A percentile compares a stretch with the other conserved stretches of the same genome.
These are phyloP conservation scores for Metarhizium humberi DNA, from an alignment of 2,329 filamentous ascomycete genomes.

Conservation along the genomic window DNA sequence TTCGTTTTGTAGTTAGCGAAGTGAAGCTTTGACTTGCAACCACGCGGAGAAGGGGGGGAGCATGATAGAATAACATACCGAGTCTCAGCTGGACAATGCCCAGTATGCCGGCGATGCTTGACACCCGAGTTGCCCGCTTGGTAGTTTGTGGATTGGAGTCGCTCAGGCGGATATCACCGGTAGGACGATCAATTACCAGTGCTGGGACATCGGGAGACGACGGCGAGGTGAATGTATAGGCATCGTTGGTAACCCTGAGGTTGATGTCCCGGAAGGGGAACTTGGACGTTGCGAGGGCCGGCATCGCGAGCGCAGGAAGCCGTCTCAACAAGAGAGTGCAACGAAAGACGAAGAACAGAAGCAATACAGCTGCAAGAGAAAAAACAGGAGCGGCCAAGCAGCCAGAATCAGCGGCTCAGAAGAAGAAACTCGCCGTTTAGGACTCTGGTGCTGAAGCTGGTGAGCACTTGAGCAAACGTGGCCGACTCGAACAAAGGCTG, in stretches of 20 bases:
- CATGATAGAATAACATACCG: conserved; percentile 43
- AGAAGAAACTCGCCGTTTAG: neutral
- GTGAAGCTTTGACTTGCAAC: neutral
- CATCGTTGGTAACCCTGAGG: conserved; percentile 80
- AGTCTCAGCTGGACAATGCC: conserved; percentile 89
- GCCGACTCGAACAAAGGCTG: neutral
- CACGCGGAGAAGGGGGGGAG: neutral
- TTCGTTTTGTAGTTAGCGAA: conserved; percentile 4
- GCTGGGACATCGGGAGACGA: conserved; percentile 84
- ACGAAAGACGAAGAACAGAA: neutral
- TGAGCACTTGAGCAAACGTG: neutral
- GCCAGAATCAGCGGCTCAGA: neutral
- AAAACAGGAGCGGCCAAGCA: neutral
- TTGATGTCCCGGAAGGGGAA: conserved; percentile 93
- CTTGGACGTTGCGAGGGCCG: conserved; percentile 24
- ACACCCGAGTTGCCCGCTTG: conserved; percentile 65
- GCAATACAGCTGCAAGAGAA: neutral
- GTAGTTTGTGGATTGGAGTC: conserved; percentile 67
- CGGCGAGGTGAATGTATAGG: conserved; percentile 94
- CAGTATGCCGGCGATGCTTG: conserved; percentile 89
- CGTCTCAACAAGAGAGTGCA: neutral
- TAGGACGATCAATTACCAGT: conserved; percentile 82
- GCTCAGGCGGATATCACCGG: conserved; percentile 78
- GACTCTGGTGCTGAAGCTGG: neutral
- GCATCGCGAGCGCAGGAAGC: conserved; percentile 20